phyloP scores from a whole-genome alignment of 176 grass and related monocot genomes.

The Oryza nivara region DNA sequence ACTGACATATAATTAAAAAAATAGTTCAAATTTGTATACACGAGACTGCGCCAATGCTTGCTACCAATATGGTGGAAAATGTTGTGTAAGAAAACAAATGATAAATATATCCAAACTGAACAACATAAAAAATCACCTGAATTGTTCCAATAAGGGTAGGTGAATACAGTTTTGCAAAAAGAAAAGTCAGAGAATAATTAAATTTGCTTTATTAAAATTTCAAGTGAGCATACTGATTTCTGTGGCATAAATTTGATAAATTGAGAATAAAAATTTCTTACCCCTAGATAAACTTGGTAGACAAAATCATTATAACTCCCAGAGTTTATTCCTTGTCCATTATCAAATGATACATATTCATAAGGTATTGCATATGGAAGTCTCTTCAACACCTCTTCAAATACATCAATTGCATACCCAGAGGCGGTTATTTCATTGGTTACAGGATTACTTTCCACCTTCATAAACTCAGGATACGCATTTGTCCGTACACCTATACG shows the following conservation, averaged over 20 bases:
- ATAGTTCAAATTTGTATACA: no score
- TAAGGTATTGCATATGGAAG: slow-evolving; percentile 55
- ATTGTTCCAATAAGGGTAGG: no score
- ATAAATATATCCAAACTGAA: no score
- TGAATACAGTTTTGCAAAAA: no score
- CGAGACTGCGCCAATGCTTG: no score
- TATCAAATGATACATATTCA: slow-evolving; percentile 43
- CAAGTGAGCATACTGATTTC: background rate
- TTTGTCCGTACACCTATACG: slow-evolving; percentile 48
- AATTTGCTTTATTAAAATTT: background rate
- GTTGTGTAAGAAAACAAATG: no score
- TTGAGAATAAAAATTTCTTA: slow-evolving; percentile 3
- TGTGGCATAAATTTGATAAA: background rate
- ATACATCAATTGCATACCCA: slow-evolving; percentile 55
- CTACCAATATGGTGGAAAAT: no score
- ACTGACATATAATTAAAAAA: no score
- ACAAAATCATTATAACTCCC: slow-evolving; percentile 53
- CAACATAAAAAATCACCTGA: no score
- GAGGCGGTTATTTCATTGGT: slow-evolving; percentile 31
- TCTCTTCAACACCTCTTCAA: slow-evolving; percentile 40
- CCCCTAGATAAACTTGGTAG: slow-evolving; percentile 47
- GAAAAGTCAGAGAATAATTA: background rate
- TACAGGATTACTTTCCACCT: slow-evolving; percentile 42
- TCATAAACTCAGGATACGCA: slow-evolving; percentile 48
- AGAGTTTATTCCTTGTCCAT: background rate